Conservation (phyloP, 768 basidiomycete genomes). For the Candolleomyces eurysporus region DNA sequence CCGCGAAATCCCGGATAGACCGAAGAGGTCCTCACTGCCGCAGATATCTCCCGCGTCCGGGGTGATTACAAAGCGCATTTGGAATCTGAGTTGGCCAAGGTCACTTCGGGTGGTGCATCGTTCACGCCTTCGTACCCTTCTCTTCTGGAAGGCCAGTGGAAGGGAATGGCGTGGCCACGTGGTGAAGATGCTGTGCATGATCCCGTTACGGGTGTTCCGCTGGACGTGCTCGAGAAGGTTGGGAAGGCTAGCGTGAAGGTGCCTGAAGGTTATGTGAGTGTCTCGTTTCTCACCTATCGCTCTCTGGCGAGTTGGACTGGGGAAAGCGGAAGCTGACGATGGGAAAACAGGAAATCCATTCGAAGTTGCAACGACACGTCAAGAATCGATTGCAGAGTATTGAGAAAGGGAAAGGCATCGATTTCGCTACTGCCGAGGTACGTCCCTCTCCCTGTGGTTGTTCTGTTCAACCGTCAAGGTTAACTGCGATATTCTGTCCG, state of each 20-base stretch:
- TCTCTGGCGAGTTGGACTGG: neutral
- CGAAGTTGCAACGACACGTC: constrained; percentile 75
- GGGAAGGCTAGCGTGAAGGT: constrained; percentile 68
- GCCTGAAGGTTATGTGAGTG: constrained; percentile 62
- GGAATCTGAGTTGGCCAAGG: constrained; percentile 54
- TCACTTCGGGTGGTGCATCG: constrained; percentile 35
- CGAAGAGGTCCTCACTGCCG: constrained; percentile 51
- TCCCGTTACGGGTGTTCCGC: constrained; percentile 68
- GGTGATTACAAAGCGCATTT: constrained; percentile 59
- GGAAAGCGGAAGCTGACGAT: constrained; percentile 35
- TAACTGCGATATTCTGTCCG: neutral
- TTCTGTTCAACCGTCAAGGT: too few relatives aligned
- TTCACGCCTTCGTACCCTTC: constrained; percentile 38
- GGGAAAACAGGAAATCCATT: constrained; percentile 64
- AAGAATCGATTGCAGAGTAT: constrained; percentile 72
- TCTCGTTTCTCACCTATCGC: neutral
- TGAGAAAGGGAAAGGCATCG: constrained; percentile 67
- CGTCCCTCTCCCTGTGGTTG: constrained; percentile 5
- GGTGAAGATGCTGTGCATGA: constrained; percentile 46
- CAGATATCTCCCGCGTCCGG: constrained; percentile 51
- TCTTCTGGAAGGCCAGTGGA: constrained; percentile 73
- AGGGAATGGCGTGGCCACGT: constrained; percentile 61
- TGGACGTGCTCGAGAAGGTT: constrained; percentile 49
- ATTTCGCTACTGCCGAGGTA: constrained; percentile 91
- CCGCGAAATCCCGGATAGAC: constrained; percentile 26